Evolutionary conservation across 1,284 basidiomycete genomes (phyloP).

Genomic region (Tetrapyrgos nigripes): DNA sequence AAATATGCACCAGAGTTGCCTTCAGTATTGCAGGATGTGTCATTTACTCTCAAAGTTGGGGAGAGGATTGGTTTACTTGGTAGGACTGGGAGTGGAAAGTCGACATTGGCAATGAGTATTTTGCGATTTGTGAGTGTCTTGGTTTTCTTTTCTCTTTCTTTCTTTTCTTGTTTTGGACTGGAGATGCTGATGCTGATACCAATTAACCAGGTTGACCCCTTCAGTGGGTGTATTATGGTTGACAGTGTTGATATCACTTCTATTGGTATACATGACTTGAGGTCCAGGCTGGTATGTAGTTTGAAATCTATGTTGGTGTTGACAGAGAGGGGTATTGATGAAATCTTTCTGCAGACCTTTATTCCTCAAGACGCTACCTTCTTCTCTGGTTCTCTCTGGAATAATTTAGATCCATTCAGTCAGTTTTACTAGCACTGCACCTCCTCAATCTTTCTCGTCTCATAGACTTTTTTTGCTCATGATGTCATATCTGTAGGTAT

Average conservation of each 20-base stretch:
- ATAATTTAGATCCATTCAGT: slow-evolving; percentile 31
- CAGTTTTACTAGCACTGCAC: too few species aligned
- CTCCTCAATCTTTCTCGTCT: too few species aligned
- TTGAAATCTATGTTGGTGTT: background rate
- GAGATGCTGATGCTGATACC: too few species aligned
- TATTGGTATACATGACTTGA: slow-evolving; percentile 87
- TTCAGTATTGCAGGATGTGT: slow-evolving; percentile 79
- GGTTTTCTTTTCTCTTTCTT: background rate
- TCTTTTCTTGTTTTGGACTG: too few species aligned
- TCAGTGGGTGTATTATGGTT: slow-evolving; percentile 78
- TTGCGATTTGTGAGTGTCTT: slow-evolving; percentile 77
- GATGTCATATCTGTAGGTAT: slow-evolving; percentile 40
- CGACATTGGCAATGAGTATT: slow-evolving; percentile 87
- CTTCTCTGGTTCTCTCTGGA: slow-evolving; percentile 19
- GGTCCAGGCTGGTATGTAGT: slow-evolving; percentile 68
- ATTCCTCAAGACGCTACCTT: slow-evolving; percentile 61
- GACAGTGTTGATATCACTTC: slow-evolving; percentile 91
- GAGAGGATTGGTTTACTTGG: slow-evolving; percentile 80
- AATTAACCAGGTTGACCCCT: slow-evolving; percentile 85
- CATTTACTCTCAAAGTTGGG: slow-evolving; percentile 65
- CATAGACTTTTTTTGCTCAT: background rate
- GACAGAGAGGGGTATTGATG: background rate
- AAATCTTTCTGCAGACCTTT: slow-evolving; percentile 61
- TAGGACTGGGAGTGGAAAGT: slow-evolving; percentile 81
- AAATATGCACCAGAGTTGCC: slow-evolving; percentile 89